A percentile compares a stretch with the other conserved stretches of the same genome.
phyloP scores from a whole-genome alignment of 257 asterid species.

The Ballota nigra region DNA sequence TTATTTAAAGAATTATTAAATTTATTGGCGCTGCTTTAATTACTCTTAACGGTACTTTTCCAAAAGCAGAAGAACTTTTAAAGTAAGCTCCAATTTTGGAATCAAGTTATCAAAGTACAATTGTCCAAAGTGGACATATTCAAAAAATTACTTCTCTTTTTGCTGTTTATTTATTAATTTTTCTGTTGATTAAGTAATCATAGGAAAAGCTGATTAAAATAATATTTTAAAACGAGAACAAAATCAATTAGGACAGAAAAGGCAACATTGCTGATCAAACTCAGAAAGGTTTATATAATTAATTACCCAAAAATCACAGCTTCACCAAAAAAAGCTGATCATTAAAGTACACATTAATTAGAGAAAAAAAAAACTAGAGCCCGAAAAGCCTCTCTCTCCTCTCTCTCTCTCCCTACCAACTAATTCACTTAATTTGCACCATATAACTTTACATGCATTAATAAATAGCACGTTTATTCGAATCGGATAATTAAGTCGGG shows the following conservation, averaged over 20 bases:
- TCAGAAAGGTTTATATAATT: constrained; percentile 2
- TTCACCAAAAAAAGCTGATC: constrained; percentile 30
- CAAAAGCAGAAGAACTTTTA: constrained; percentile 12
- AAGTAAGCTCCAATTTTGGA: constrained; percentile 10
- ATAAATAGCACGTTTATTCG: background rate
- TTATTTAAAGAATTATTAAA: background rate
- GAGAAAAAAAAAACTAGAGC: constrained; percentile 3
- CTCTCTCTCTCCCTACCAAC: constrained; percentile 5
- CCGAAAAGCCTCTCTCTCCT: constrained; percentile 15
- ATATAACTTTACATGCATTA: background rate
- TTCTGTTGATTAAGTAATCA: background rate
- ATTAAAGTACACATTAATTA: background rate
- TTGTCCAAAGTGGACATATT: too few species aligned
- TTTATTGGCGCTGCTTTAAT: background rate
- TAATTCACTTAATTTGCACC: background rate
- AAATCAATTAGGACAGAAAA: background rate
- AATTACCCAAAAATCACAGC: constrained; percentile 13
- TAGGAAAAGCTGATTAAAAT: too few species aligned
- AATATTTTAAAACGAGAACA: too few species aligned
- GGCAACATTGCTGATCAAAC: background rate
- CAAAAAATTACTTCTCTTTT: too few species aligned
- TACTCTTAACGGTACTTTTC: background rate
- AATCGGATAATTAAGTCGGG: background rate
- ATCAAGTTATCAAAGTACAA: background rate
- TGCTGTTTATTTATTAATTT: too few species aligned